phyloP scores from a whole-genome alignment of 1,284 basidiomycete species.

The Xanthoconium separans region DNA sequence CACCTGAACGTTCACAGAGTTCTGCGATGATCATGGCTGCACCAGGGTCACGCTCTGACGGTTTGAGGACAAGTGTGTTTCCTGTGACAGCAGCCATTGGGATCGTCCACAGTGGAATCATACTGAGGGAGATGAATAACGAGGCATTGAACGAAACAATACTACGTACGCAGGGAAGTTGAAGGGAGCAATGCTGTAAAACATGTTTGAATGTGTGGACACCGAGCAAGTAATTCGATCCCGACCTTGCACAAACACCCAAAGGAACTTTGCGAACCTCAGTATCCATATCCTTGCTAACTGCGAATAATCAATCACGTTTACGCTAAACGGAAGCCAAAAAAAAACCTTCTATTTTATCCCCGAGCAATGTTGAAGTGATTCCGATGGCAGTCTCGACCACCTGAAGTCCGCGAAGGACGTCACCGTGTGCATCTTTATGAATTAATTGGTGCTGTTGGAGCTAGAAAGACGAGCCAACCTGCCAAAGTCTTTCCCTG shows the following conservation, averaged over 20 bases:
- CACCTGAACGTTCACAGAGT: conserved; percentile 82
- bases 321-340: neutral
- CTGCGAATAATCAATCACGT: conserved; percentile 38
- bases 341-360: conserved; percentile 83
- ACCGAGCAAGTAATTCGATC: neutral
- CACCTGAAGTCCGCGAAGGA: conserved; percentile 92
- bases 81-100: conserved; percentile 88
- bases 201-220: conserved; percentile 3
- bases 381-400: conserved; percentile 88
- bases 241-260: conserved; percentile 73
- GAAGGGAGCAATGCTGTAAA: conserved; percentile 79
- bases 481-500: conserved; percentile 88
- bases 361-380: conserved; percentile 83
- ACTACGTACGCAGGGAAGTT: conserved; percentile 83
- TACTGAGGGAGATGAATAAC: conserved; percentile 47
- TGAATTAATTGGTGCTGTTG: neutral
- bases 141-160: neutral
- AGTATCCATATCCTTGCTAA: conserved; percentile 98
- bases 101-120: conserved; percentile 97
- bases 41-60: conserved; percentile 94
- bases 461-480: conserved; percentile 31
- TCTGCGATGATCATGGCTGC: conserved; percentile 98
- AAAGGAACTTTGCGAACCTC: conserved; percentile 78
- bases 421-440: conserved; percentile 89
- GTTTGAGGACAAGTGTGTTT: conserved; percentile 94